Evolutionary conservation across 768 basidiomycete genomes (phyloP).

Genomic region (Lentinula sp.): DNA sequence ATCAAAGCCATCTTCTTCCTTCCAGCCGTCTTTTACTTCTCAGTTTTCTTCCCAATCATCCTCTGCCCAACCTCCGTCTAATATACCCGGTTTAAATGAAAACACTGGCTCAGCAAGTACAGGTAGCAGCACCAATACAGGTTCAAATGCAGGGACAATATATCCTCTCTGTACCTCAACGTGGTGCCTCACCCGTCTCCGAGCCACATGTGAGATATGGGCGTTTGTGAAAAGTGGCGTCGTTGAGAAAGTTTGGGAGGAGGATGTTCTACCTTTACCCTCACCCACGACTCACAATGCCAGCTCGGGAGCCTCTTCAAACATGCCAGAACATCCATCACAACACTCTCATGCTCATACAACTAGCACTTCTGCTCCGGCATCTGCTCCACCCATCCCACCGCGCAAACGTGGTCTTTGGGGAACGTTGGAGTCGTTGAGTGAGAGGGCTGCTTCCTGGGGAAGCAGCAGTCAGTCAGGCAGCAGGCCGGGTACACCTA

Average conservation of each 20-base stretch:
- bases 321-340: not conserved
- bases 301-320: not conserved
- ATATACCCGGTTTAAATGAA: conserved; percentile 12
- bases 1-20: not conserved
- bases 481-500: conserved; percentile 18
- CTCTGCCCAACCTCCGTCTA: not conserved
- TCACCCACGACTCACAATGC: conserved; percentile 7
- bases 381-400: conserved; percentile 27
- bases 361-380: conserved; percentile 19
- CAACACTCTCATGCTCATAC: not conserved
- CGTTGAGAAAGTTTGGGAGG: conserved; percentile 86
- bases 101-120: conserved; percentile 16
- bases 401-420: conserved; percentile 59
- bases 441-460: conserved; percentile 57
- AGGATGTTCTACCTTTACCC: conserved; percentile 44
- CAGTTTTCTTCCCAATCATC: not conserved
- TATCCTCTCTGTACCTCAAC: conserved; percentile 80
- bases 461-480: conserved; percentile 35
- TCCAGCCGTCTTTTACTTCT: not conserved
- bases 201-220: conserved; percentile 89
- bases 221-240: conserved; percentile 78
- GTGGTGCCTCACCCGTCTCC: conserved; percentile 82
- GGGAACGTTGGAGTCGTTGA: conserved; percentile 61
- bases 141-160: conserved; percentile 18
- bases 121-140: not conserved